Conservation (phyloP, 1,139 yeast genomes). For the Magnusiomyces fungicola region DNA sequence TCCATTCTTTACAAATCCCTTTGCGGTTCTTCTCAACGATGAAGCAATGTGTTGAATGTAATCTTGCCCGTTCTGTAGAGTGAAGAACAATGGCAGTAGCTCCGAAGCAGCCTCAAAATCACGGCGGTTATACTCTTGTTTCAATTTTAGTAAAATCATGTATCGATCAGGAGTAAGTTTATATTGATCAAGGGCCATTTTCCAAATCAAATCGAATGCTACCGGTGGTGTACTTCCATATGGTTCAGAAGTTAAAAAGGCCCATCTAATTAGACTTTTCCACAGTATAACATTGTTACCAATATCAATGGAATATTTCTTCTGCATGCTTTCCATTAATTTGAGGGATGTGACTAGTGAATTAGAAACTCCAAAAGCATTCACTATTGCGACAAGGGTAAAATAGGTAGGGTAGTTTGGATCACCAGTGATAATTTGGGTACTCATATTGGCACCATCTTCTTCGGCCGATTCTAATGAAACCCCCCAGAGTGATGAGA, state of each 20-base stretch:
- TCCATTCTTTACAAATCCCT: constrained; percentile 2
- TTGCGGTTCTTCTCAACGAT: neutral
- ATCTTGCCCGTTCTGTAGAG: neutral
- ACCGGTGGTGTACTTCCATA: constrained; percentile 20
- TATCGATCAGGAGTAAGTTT: constrained; percentile 16
- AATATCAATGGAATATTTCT: constrained; percentile 23
- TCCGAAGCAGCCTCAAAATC: constrained; percentile 5
- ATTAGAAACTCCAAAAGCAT: constrained; percentile 28
- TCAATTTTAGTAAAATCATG: constrained; percentile 8
- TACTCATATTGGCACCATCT: constrained; percentile 4
- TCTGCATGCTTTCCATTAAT: constrained; percentile 21
- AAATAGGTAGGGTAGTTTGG: constrained; percentile 23
- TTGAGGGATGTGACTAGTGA: constrained; percentile 25
- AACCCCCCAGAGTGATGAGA: constrained; percentile 29
- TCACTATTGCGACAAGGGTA: constrained; percentile 28
- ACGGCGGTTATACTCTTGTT: constrained; percentile 1
- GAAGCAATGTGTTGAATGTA: neutral
- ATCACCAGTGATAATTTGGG: constrained; percentile 14
- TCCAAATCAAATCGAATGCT: constrained; percentile 27
- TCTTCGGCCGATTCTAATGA: constrained; percentile 11
- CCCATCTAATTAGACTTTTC: constrained; percentile 26
- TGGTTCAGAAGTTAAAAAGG: constrained; percentile 23
- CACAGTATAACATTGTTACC: constrained; percentile 20
- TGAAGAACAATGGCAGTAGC: constrained; percentile 1
- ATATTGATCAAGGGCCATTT: constrained; percentile 7